These are phyloP conservation scores for Mycena venus DNA, from an alignment of 768 basidiomycete species.

Conservation along the genomic window DNA sequence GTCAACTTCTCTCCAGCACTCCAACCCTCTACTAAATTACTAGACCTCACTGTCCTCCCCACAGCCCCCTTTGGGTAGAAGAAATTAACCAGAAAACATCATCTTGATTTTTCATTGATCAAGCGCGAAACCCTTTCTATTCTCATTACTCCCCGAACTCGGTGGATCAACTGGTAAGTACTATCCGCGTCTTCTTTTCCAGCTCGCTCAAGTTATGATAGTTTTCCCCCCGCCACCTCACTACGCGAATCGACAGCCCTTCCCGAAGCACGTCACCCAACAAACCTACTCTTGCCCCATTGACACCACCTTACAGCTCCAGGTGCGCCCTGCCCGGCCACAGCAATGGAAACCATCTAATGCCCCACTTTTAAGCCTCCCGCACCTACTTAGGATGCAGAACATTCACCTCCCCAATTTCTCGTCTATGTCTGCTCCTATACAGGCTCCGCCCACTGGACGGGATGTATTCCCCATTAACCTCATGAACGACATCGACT, in stretches of 20 bases:
- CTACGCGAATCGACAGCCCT: not conserved
- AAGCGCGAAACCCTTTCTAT: no score
- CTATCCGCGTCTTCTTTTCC: not conserved
- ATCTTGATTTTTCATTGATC: not conserved
- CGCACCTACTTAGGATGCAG: not conserved
- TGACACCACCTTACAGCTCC: slow-evolving; percentile 16
- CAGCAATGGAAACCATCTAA: not conserved
- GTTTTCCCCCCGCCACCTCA: not conserved
- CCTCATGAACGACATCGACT: slow-evolving; percentile 15
- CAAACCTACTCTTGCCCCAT: not conserved
- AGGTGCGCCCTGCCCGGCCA: slow-evolving; percentile 15
- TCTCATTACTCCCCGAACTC: not conserved
- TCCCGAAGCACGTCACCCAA: not conserved
- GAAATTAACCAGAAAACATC: not conserved
- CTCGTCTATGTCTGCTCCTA: no score
- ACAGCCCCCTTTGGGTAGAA: not conserved
- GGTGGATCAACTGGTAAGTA: not conserved
- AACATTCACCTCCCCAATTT: slow-evolving; percentile 3
- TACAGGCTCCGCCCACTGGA: not conserved
- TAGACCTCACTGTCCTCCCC: not conserved
- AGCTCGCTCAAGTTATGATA: not conserved
- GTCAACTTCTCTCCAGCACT: no score
- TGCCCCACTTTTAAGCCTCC: not conserved
- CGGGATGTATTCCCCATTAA: slow-evolving; percentile 13
- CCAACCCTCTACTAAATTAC: no score